These are phyloP conservation scores for Ganoderma sinense DNA, from an alignment of 1,284 basidiomycete species.

Conservation along the genomic window DNA sequence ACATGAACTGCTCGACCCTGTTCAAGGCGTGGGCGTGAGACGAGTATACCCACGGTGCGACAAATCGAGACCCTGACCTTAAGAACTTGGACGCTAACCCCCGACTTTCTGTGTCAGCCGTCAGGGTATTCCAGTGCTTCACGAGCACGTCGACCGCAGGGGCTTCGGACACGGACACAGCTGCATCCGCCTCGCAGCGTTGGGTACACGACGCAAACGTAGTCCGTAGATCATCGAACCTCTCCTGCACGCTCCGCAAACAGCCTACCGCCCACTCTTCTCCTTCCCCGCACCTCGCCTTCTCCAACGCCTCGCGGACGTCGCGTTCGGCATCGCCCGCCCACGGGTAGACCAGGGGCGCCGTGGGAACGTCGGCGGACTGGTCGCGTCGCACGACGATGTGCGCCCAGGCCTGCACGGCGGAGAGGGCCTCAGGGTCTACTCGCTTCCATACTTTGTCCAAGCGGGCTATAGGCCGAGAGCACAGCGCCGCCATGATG, in stretches of 20 bases:
- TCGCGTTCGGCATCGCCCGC: conserved; percentile 60
- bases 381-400: conserved; percentile 47
- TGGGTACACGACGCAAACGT: conserved; percentile 61
- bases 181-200: conserved; percentile 39
- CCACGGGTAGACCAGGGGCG: conserved; percentile 69
- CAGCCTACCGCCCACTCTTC: conserved; percentile 54
- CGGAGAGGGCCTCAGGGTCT: conserved; percentile 59
- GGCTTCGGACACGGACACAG: conserved; percentile 36
- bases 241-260: conserved; percentile 49
- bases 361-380: conserved; percentile 42
- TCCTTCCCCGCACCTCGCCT: conserved; percentile 46
- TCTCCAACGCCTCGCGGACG: conserved; percentile 51
- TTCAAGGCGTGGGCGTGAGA: conserved; percentile 14
- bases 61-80: conserved; percentile 50
- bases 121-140: conserved; percentile 58
- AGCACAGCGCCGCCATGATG: conserved; percentile 70
- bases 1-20: conserved; percentile 82
- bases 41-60: conserved; percentile 14
- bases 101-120: conserved; percentile 49
- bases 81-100: conserved; percentile 64
- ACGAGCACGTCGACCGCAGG: conserved; percentile 62
- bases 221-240: conserved; percentile 61
- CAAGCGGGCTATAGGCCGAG: conserved; percentile 74
- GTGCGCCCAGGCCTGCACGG: conserved; percentile 73
- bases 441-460: conserved; percentile 82